Percentiles rank a stretch among this genome's conserved stretches.
Evolutionary conservation across 257 asterid genomes (phyloP).

Genomic region (Plantago major): DNA sequence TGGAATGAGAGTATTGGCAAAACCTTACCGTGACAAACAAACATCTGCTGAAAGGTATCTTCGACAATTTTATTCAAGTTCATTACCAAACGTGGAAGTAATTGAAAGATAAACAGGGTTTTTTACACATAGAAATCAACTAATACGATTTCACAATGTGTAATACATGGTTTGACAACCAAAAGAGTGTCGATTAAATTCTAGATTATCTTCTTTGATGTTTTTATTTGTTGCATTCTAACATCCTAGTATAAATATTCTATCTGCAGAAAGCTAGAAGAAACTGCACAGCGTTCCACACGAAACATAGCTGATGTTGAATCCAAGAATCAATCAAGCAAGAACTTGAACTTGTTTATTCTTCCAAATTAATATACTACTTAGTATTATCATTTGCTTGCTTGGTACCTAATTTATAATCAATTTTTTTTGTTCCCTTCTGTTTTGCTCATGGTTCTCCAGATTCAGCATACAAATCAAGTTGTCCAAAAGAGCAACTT

Average conservation of each 20-base stretch:
- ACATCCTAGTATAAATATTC: conserved; percentile 1
- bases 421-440: not conserved
- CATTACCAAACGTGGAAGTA: no score
- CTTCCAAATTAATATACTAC: not conserved
- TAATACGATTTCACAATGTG: no score
- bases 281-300: conserved; percentile 3
- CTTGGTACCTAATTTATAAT: not conserved
- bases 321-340: conserved; percentile 23
- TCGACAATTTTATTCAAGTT: not conserved
- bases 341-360: conserved; percentile 11
- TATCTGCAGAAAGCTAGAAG: conserved; percentile 19
- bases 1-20: conserved; percentile 59
- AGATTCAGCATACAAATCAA: conserved; percentile 15
- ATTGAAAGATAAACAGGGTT: no score
- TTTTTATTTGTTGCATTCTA: not conserved
- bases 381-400: not conserved
- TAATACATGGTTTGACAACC: no score
- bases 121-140: no score
- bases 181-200: no score
- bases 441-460: not conserved
- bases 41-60: conserved; percentile 46
- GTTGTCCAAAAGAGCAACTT: conserved; percentile 3
- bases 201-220: no score
- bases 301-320: conserved; percentile 1
- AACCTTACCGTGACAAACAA: conserved; percentile 51